Evolutionary conservation across 2,329 filamentous ascomycete genomes (phyloP), one percentile per base, ranked within the genome.

Genomic region (Pseudogymnoascus sp.): DNA sequence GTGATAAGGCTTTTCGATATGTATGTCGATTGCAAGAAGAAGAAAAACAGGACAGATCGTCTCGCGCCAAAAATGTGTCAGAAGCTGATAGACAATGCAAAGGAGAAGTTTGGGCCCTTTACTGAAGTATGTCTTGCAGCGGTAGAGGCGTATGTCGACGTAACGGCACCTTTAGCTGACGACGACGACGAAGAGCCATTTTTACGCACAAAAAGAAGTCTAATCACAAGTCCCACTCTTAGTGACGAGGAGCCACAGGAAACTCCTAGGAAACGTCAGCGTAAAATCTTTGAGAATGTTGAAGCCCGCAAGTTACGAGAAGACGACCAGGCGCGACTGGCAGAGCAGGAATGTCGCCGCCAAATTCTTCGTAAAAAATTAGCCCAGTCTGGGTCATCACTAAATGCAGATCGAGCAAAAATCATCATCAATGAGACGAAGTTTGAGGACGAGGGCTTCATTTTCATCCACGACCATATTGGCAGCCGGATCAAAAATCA

Each of bases 401-500:
- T 72, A 65, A 80, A 73, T 72, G 82, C 70, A 76, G 78, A 67
- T 73, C 76, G 44, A 74, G 79, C 59, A 74, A 64, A 68, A 15
- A 73, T 90, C 23, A 84, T 88, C 56, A 83, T 92, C 73, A 91
- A 91, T 70, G 81, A 85, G 65, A 80, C 80, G 29, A 89, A 88
- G 70, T 76, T 80, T 19, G 82, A 87, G 2, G 75, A 83, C 13
- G 77, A 88, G 67, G 79, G 80, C 0, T 79, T 86, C 56, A 82
- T 91, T 29, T 88, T 84, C 66, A 76, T 96, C 60, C 81, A 89
- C 67, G 74, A 81, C 0, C 74, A 82, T 7, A 90, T 93, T 62
- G 87, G 84, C 0, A 70, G 69, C 7, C 78, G 77, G 5, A 89
- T 96, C 65, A 93, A 95, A 69, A 79, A 85, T 7, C 91, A 96